A percentile compares a stretch with the other conserved stretches of the same genome.
These are phyloP conservation scores for Xylaria scruposa DNA, from an alignment of 495 filamentous ascomycete species.

Conservation along the genomic window DNA sequence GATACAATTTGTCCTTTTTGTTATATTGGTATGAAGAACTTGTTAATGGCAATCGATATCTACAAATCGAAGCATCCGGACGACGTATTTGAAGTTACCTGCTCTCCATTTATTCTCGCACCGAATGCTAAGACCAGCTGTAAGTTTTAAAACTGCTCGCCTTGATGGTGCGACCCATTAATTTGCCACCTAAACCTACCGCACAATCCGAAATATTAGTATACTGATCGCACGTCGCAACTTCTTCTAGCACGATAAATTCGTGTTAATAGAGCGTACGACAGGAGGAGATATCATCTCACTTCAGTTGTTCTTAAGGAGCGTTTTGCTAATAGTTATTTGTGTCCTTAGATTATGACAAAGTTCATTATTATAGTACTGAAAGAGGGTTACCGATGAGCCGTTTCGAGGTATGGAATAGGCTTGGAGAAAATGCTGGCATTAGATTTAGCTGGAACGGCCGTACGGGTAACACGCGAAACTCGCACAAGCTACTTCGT, in stretches of 20 bases:
- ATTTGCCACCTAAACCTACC: background rate
- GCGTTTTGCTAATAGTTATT: background rate
- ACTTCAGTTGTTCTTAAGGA: background rate
- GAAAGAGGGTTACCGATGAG: constrained; percentile 24
- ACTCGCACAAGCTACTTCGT: constrained; percentile 79
- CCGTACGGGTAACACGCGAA: constrained; percentile 73
- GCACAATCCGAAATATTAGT: background rate
- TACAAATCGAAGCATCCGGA: constrained; percentile 65
- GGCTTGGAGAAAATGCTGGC: constrained; percentile 62
- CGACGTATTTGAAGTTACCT: constrained; percentile 68
- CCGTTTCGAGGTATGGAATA: constrained; percentile 41
- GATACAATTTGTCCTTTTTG: constrained; percentile 89
- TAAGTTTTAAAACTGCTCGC: constrained; percentile 21
- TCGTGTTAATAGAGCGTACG: background rate
- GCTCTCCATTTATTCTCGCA: constrained; percentile 80
- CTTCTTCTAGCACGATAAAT: background rate
- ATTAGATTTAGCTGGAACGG: constrained; percentile 76
- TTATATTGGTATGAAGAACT: constrained; percentile 78
- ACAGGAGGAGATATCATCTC: background rate
- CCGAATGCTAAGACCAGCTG: constrained; percentile 53
- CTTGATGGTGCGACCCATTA: background rate
- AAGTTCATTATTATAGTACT: constrained; percentile 28
- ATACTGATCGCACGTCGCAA: background rate
- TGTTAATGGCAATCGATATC: constrained; percentile 68
- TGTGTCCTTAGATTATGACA: constrained; percentile 31